A percentile compares a stretch with the other conserved stretches of the same genome.
These are phyloP conservation scores for Globisporangium sylvaticum DNA, from an alignment of 352 stramenopile genomes.

Conservation along the genomic window DNA sequence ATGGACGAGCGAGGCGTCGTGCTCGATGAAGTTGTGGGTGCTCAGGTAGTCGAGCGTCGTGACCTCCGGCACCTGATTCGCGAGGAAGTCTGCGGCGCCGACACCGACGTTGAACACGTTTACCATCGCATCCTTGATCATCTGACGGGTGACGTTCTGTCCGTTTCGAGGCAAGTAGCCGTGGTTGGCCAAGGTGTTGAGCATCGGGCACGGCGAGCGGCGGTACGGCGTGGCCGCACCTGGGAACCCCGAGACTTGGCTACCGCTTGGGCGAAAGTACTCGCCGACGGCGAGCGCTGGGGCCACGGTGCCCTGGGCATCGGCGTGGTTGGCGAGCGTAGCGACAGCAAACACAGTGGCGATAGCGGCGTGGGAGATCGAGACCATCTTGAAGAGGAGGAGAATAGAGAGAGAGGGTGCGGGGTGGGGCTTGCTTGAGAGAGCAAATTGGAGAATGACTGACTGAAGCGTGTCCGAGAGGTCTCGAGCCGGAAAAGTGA, in stretches of 20 bases:
- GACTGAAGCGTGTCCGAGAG: background rate
- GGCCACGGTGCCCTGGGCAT: background rate
- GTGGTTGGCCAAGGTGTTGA: constrained; percentile 38
- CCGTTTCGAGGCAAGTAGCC: constrained; percentile 27
- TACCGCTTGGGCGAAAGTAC: constrained; percentile 20
- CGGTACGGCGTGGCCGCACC: constrained; percentile 18
- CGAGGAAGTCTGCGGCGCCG: constrained; percentile 5
- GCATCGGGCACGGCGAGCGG: constrained; percentile 27
- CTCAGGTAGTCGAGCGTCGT: constrained; percentile 10
- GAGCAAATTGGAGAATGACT: constrained; percentile 4
- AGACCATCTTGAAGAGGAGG: background rate
- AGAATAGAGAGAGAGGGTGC: no score
- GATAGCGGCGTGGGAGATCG: background rate
- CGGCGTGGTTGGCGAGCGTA: background rate
- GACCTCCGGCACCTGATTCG: background rate
- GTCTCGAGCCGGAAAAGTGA: no score
- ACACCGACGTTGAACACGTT: constrained; percentile 19
- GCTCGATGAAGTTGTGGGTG: constrained; percentile 28
- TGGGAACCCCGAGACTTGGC: constrained; percentile 15
- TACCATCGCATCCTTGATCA: constrained; percentile 12
- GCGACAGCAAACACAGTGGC: background rate
- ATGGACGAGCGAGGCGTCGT: constrained; percentile 34
- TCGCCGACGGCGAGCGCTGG: background rate
- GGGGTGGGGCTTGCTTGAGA: background rate
- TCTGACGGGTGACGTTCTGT: constrained; percentile 14